Evolutionary conservation across 148 eudicot genomes (phyloP).

Genomic region (Rhododendron kiyosumense): DNA sequence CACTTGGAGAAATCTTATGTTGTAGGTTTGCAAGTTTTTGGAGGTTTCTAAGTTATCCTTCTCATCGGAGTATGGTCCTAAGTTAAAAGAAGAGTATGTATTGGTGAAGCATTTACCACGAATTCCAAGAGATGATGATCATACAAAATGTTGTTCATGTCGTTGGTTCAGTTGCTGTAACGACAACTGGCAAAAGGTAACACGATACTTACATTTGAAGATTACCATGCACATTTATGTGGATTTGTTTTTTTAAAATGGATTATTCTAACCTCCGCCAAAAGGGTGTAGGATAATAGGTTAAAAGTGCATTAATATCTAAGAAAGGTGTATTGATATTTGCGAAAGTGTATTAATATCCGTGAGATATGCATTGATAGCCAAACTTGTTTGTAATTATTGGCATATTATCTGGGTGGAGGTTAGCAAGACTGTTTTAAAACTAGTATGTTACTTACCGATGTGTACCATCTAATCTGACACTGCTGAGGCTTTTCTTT

Average conservation of each 20-base stretch:
- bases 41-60: conserved; percentile 92
- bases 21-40: conserved; percentile 92
- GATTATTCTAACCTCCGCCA: no score
- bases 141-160: conserved; percentile 65
- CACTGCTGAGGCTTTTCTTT: not conserved
- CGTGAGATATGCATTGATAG: no score
- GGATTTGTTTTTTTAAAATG: not conserved
- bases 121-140: conserved; percentile 53
- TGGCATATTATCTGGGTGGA: no score
- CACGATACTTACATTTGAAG: not conserved
- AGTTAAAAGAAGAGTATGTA: conserved; percentile 86
- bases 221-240: conserved; percentile 5
- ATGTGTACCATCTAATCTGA: not conserved
- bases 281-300: no score
- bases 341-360: no score
- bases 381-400: no score
- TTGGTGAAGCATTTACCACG: conserved; percentile 93
- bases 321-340: no score
- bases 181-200: conserved; percentile 98
- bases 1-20: conserved; percentile 3
- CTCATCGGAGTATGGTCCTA: conserved; percentile 94
- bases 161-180: conserved; percentile 78
- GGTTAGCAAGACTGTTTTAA: not conserved
- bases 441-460: not conserved
- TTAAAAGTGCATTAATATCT: no score